Evolutionary conservation across 345 rosid species (phyloP).

Genomic region (Salix koriyanagi): DNA sequence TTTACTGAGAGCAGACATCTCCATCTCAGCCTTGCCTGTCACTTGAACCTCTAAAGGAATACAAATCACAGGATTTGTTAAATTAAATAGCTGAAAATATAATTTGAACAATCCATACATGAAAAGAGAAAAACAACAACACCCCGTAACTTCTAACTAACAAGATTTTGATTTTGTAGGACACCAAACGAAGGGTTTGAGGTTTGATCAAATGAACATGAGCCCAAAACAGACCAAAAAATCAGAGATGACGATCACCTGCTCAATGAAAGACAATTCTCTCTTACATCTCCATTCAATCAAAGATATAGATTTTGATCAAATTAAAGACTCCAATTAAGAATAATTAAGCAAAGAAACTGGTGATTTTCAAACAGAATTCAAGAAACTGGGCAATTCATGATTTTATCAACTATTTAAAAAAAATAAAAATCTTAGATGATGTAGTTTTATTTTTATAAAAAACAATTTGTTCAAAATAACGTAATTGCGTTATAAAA

Average conservation of each 20-base stretch:
- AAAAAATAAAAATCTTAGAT: no score
- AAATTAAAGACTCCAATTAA: no score
- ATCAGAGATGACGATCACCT: background rate
- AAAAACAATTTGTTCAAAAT: no score
- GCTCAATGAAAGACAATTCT: background rate
- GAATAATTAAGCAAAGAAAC: background rate
- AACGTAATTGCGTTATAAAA: no score
- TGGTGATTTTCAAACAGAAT: background rate
- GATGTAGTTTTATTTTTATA: no score
- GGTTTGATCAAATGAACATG: background rate
- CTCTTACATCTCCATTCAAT: background rate
- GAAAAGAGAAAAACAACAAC: background rate
- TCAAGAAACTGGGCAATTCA: background rate
- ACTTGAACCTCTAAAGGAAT: background rate
- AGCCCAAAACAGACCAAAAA: background rate
- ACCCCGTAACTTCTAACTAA: background rate
- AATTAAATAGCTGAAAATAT: background rate
- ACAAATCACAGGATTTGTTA: background rate
- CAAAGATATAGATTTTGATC: background rate
- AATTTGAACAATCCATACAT: background rate
- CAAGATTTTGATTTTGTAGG: background rate
- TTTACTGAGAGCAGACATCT: slow-evolving; percentile 29
- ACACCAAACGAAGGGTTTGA: background rate
- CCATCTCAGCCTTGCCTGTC: background rate
- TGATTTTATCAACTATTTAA: no score